Evolutionary conservation across 371 early-diverging fungal species (phyloP).

Genomic region (Mucor velutinosus): DNA sequence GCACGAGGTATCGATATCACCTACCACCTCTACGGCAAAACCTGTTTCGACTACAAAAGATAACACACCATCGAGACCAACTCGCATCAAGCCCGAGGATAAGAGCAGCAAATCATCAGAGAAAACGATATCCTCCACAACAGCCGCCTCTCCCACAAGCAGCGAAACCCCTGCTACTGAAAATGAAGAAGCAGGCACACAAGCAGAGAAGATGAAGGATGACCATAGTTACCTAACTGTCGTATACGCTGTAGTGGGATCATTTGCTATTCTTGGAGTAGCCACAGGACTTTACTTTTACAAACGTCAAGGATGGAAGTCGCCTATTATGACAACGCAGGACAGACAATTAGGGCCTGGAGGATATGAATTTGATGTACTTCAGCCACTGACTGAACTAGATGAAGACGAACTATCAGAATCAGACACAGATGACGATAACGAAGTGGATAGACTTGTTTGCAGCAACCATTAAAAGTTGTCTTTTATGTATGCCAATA

Average conservation of each 20-base stretch:
- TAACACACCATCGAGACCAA: conserved; percentile 25
- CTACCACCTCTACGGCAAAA: conserved; percentile 1
- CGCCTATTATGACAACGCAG: background rate
- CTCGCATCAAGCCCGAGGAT: conserved; percentile 17
- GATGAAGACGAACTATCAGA: conserved; percentile 19
- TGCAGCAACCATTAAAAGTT: background rate
- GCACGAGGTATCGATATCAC: conserved; percentile 3
- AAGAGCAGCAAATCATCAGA: background rate
- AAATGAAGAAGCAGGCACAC: background rate
- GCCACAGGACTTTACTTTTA: conserved; percentile 21
- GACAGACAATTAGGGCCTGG: conserved; percentile 8
- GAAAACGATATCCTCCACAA: background rate
- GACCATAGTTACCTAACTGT: conserved; percentile 6
- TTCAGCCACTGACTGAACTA: conserved; percentile 27
- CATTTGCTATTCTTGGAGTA: conserved; percentile 19
- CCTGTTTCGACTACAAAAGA: conserved; percentile 8
- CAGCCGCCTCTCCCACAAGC: background rate
- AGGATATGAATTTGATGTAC: conserved; percentile 31
- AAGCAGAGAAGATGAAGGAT: background rate
- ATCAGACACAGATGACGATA: conserved; percentile 16
- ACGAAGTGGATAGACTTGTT: conserved; percentile 3
- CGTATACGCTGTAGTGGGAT: conserved; percentile 19
- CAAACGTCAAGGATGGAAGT: conserved; percentile 14
- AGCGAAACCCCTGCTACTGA: background rate
- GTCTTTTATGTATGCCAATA: conserved; percentile 4